Percentiles rank a stretch among this genome's conserved stretches.
phyloP scores from a whole-genome alignment of 192 early-diverging fungal genomes.

The Fimicolochytrium jonesii region DNA sequence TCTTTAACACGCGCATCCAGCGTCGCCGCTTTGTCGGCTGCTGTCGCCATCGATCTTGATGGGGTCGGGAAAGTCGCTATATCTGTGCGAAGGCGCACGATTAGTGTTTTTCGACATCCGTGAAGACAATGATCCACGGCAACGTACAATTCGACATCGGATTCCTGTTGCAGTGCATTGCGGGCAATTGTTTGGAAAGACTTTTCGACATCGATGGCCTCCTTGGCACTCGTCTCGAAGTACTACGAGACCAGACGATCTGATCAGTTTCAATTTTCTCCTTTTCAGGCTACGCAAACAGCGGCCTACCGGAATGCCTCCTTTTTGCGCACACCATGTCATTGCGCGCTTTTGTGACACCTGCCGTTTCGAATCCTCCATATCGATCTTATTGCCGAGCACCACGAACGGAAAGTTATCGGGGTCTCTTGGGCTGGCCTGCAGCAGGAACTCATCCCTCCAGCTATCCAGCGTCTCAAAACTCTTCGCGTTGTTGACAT shows the following conservation, averaged over 20 bases:
- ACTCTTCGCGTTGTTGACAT: constrained; percentile 90
- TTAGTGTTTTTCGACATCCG: background rate
- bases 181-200: constrained; percentile 96
- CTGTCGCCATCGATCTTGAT: constrained; percentile 80
- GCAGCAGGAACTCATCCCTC: constrained; percentile 98
- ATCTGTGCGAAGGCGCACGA: constrained; percentile 11
- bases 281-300: background rate
- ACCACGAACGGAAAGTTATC: constrained; percentile 99
- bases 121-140: background rate
- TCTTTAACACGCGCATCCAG: constrained; percentile 27
- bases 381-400: constrained; percentile 98
- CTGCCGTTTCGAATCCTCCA: constrained; percentile 89
- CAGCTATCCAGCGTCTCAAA: constrained; percentile 97
- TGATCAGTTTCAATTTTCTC: background rate
- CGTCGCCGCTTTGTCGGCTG: constrained; percentile 7
- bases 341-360: constrained; percentile 92
- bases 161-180: constrained; percentile 92
- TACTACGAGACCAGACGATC: constrained; percentile 45
- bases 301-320: constrained; percentile 69
- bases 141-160: constrained; percentile 76
- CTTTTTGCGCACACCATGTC: constrained; percentile 95
- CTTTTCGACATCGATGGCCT: constrained; percentile 95
- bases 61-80: constrained; percentile 83
- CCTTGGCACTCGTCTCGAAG: constrained; percentile 98
- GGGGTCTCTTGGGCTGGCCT: constrained; percentile 88